Conservation (phyloP, 2,329 filamentous ascomycete species). For the Penicillium sumatraense region DNA sequence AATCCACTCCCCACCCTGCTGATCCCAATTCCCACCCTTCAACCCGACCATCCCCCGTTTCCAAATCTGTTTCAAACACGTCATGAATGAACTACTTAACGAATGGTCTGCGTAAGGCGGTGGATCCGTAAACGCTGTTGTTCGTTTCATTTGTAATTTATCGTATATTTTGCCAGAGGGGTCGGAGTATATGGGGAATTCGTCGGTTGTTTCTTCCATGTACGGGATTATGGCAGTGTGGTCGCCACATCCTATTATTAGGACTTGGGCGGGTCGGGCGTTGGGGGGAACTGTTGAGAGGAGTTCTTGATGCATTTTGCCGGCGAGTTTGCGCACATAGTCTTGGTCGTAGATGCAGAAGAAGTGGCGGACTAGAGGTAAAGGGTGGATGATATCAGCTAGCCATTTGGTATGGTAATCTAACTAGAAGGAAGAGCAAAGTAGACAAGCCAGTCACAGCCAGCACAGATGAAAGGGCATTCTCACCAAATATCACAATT, state of each 20-base stretch:
- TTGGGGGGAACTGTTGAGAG: constrained; percentile 17
- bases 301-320: constrained; percentile 18
- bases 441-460: too few relatives aligned
- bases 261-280: constrained; percentile 24
- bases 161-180: constrained; percentile 22
- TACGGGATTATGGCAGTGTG: constrained; percentile 24
- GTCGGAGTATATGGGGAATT: constrained; percentile 27
- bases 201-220: constrained; percentile 20
- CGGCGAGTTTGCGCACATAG: constrained; percentile 23
- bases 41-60: constrained; percentile 10
- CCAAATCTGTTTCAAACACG: constrained; percentile 20
- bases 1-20: constrained; percentile 27
- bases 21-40: constrained; percentile 12
- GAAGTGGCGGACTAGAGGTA: constrained; percentile 25
- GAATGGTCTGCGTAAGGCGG: constrained; percentile 17
- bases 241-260: constrained; percentile 30
- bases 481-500: constrained; percentile 26
- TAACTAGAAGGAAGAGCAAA: too few relatives aligned
- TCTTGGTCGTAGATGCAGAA: constrained; percentile 30
- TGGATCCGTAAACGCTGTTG: constrained; percentile 13
- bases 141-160: constrained; percentile 24
- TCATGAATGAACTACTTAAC: constrained; percentile 10
- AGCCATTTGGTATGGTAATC: too few relatives aligned
- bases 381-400: too few relatives aligned
- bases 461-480: too few relatives aligned